Percentiles rank a stretch among this genome's conserved stretches.
phyloP scores from a whole-genome alignment of 768 basidiomycete species.

The Scleroderma citrinum region DNA sequence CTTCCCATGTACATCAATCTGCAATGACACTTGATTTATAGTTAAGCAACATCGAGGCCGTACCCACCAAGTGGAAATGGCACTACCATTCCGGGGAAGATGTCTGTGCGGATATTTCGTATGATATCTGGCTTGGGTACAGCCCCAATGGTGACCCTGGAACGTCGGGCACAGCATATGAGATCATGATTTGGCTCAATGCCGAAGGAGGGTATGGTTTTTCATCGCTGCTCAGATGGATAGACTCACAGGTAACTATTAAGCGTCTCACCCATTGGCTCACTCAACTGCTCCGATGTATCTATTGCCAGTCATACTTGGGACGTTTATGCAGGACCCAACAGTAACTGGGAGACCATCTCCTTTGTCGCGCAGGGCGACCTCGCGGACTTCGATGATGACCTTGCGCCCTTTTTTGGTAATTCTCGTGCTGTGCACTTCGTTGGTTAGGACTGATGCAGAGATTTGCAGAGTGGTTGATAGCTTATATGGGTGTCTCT shows the following conservation, averaged over 20 bases:
- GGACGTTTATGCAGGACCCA: conserved; percentile 52
- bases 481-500: conserved; percentile 42
- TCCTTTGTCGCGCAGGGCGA: conserved; percentile 50
- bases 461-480: conserved; percentile 36
- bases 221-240: no score
- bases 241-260: background rate
- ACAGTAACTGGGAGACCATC: conserved; percentile 49
- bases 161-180: conserved; percentile 41
- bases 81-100: conserved; percentile 39
- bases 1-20: background rate
- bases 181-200: conserved; percentile 62
- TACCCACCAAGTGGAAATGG: conserved; percentile 51
- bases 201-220: conserved; percentile 41
- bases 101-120: conserved; percentile 52
- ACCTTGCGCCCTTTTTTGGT: conserved; percentile 54
- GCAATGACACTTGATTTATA: conserved; percentile 11
- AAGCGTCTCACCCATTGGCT: conserved; percentile 54
- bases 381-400: conserved; percentile 45
- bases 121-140: conserved; percentile 50
- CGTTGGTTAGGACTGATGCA: background rate
- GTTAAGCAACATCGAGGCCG: conserved; percentile 37
- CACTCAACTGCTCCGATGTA: conserved; percentile 37
- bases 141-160: conserved; percentile 41
- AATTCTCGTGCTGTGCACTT: conserved; percentile 9
- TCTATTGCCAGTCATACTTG: conserved; percentile 45